Percentiles rank a stretch among this genome's conserved stretches.
Evolutionary conservation across 306 rosid genomes (phyloP).

Genomic region (Gastrolobium villosum): DNA sequence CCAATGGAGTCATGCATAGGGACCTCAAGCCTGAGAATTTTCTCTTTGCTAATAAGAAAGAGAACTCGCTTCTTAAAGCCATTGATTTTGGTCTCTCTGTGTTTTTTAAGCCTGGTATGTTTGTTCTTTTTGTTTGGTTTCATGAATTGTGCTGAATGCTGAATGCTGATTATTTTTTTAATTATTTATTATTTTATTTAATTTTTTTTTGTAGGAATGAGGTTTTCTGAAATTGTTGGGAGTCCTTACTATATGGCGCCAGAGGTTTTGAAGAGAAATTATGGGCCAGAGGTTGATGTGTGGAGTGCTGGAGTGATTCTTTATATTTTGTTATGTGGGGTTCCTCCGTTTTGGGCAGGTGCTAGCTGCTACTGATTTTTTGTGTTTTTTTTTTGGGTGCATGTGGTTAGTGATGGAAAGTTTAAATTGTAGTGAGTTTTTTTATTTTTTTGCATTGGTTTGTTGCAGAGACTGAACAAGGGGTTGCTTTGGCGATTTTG

Average conservation of each 20-base stretch:
- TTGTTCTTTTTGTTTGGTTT: background rate
- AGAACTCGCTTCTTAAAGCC: conserved; percentile 82
- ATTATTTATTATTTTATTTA: background rate
- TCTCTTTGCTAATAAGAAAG: conserved; percentile 80
- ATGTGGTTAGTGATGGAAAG: background rate
- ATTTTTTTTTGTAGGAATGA: conserved; percentile 61
- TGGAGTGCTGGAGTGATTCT: conserved; percentile 95
- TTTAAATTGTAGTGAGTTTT: conserved; percentile 28
- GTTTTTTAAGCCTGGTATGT: conserved; percentile 81
- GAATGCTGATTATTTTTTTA: background rate
- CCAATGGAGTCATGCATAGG: conserved; percentile 85
- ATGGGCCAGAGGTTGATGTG: conserved; percentile 87
- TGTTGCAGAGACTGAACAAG: conserved; percentile 85
- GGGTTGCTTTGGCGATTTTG: conserved; percentile 95
- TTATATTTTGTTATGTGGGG: conserved; percentile 85
- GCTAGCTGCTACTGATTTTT: background rate
- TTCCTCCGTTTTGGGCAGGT: conserved; percentile 98
- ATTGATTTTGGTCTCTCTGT: conserved; percentile 89
- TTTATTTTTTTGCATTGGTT: conserved; percentile 14
- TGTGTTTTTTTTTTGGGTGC: background rate
- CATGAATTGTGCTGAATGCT: background rate
- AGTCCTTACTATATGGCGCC: conserved; percentile 97
- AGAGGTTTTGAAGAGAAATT: conserved; percentile 83
- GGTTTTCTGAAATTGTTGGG: conserved; percentile 87
- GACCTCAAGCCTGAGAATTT: conserved; percentile 94